A percentile compares a stretch with the other conserved stretches of the same genome.
Evolutionary conservation across 1,284 basidiomycete species (phyloP).

Genomic region (Tremellales sp.): DNA sequence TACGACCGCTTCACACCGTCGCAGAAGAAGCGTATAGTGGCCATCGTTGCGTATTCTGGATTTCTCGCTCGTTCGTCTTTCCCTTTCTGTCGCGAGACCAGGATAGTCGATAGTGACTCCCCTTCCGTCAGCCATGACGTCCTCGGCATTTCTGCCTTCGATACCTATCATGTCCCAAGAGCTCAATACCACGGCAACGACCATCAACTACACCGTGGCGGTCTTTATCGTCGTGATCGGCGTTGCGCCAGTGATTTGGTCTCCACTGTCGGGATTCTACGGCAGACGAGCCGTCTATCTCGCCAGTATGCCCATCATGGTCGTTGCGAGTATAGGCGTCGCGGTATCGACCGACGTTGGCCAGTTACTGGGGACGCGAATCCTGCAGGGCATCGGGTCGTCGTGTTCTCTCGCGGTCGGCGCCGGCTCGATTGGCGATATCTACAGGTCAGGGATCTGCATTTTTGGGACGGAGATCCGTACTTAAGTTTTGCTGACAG

Average conservation of each 20-base stretch:
- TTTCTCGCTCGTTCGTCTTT: constrained; percentile 54
- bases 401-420: constrained; percentile 58
- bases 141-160: constrained; percentile 64
- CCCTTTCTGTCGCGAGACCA: not conserved
- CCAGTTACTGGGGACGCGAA: constrained; percentile 59
- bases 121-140: constrained; percentile 58
- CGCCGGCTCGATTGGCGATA: constrained; percentile 62
- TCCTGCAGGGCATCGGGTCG: constrained; percentile 60
- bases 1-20: constrained; percentile 55
- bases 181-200: constrained; percentile 55
- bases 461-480: not conserved
- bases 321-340: constrained; percentile 60
- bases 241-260: constrained; percentile 54
- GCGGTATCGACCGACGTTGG: constrained; percentile 53
- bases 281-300: constrained; percentile 63
- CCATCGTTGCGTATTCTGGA: constrained; percentile 56
- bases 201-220: constrained; percentile 57
- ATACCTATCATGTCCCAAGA: constrained; percentile 65
- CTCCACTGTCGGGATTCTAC: constrained; percentile 56
- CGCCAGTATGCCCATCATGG: constrained; percentile 59
- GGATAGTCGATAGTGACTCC: not conserved
- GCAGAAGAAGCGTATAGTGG: constrained; percentile 54
- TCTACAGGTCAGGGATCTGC: constrained; percentile 49
- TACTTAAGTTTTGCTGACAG: constrained; percentile 4
- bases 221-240: constrained; percentile 50